Base-by-base conservation (phyloP, 768 basidiomycete species). In the Pholiota conissans region DNA sequence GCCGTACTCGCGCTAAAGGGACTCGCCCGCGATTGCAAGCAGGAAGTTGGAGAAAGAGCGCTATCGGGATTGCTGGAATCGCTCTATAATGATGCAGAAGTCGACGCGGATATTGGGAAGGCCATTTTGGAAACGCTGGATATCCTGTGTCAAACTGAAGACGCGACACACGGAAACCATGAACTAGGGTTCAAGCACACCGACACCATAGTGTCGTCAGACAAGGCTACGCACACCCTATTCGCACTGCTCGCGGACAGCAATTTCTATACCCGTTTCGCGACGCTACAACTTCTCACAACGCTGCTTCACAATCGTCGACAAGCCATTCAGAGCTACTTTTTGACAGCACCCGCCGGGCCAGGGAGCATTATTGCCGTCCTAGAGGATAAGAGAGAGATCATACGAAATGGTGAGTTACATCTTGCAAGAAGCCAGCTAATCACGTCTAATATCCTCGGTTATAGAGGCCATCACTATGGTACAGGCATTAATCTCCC, bases 1-100 rank as follows among this genome's bases (percentile, higher is more conserved):
- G 90, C 96, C 0, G 89, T 99, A n/a, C 77, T 97, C 52, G 85
- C 93, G 0, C 82, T 99, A 62, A 98, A 98, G 70, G 96, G 95
- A 20, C 86, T 98, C 52, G 79, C 88, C 46, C 84, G 95, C 57
- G 95, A 97, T 71, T 93, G 90, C 78, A 95, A 91, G 70, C 80
- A 87, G 58, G 93, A 97, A 57, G 91, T 98, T 20, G 95, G 93
- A 14, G 80, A 84, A 59, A 79, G 80, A 47, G 90, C 93, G 1
- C 78, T 98, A 7, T 74, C 81, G 8, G 89, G 91, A 3, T 82
- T 98, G 16, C 68, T 97, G 3, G 86, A 89, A 27, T 89, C 93
- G 29, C 76, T 98, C 29, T 82, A 88, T 65, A 90, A 90, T 58
- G 95, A 98, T 68, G 91, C 94, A 0, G 87, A 92, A 63, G 83